These are phyloP conservation scores for Globisporangium spinosum DNA, from an alignment of 352 stramenopile species.

Conservation along the genomic window DNA sequence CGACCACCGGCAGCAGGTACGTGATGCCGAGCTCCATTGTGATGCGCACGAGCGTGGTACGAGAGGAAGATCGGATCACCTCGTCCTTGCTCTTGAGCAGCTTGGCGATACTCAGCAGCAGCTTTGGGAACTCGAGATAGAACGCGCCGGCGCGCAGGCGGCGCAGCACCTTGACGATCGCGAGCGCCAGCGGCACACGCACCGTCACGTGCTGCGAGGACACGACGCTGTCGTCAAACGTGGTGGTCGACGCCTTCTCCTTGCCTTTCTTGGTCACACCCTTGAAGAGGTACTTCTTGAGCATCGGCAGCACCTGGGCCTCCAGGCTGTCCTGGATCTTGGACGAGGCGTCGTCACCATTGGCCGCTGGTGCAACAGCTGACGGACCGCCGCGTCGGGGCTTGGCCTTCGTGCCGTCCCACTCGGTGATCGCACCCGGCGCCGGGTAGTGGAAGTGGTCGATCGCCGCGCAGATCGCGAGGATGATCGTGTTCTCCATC, in stretches of 20 bases:
- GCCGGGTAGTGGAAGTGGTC: constrained; percentile 96
- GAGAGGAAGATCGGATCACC: constrained; percentile 87
- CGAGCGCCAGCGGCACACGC: constrained; percentile 91
- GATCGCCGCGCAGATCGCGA: constrained; percentile 92
- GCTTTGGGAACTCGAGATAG: constrained; percentile 91
- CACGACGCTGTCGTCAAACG: constrained; percentile 49
- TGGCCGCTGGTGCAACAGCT: neutral
- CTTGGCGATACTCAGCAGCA: constrained; percentile 91
- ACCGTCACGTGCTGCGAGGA: constrained; percentile 61
- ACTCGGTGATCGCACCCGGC: constrained; percentile 35
- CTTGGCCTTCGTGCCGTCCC: constrained; percentile 22
- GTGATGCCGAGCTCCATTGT: constrained; percentile 83
- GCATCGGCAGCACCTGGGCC: constrained; percentile 77
- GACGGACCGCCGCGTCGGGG: constrained; percentile 5
- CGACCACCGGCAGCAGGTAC: constrained; percentile 83
- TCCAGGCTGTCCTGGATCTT: constrained; percentile 81
- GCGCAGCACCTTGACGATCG: constrained; percentile 96
- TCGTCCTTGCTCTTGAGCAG: constrained; percentile 91
- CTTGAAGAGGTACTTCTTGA: constrained; percentile 86
- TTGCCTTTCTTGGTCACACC: constrained; percentile 53
- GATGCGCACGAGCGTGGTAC: constrained; percentile 94
- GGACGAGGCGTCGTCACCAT: constrained; percentile 26
- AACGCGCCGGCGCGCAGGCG: constrained; percentile 89
- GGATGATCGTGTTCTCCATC: constrained; percentile 89
- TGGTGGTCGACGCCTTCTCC: constrained; percentile 26